Evolutionary conservation across 495 filamentous ascomycete species (phyloP), one percentile per base, ranked within the genome.

Genomic region (Neurospora sp.): DNA sequence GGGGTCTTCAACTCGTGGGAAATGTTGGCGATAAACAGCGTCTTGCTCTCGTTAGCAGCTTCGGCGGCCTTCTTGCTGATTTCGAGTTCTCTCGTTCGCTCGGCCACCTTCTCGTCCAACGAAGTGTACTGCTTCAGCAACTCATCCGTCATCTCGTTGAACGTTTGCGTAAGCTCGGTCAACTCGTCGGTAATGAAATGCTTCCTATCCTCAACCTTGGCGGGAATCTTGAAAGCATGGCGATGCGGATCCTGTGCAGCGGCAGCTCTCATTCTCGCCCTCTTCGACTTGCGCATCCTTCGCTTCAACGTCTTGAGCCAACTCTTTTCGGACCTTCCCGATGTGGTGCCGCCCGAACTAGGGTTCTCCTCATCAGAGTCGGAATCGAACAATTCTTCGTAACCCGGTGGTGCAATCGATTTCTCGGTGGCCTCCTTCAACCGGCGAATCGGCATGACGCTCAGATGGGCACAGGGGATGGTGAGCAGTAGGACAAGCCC

Each of bases 81-180:
- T 80, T 97, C 93, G 4, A 96, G 87, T 79, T 97, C 92, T 27
- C 87, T 87, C 27, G 95, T 98, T 49, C 94, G 88, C 81, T 95
- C 90, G 0, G 86, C 87, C 16, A 97, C 94, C 70, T 94, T 91
- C 71, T 96, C 91, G 77, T 97, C 95, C 31, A 97, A 84, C 10
- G 88, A 90, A 69, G 88, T 88, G 75, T 97, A 97, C 77, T 97
- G 95, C 79, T 92, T 91, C 74, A 93, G 85, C 41, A 97, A 84
- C 77, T 98, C 94, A 62, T 97, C 93, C 1, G 92, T 91, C 94
- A 98, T 98, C 74, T 93, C 92, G 77, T 98, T 98, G 80, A 96
- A 98, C 0, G 93, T 96, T 66, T 84, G 80, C 0, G 94, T 97
- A 27, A 97, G 85, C 76, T 97, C 94, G 0, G 93, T 95, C 14